Percentiles rank a stretch among this genome's conserved stretches.
Conservation (phyloP, 306 rosid genomes). For the Sindora glabra region DNA sequence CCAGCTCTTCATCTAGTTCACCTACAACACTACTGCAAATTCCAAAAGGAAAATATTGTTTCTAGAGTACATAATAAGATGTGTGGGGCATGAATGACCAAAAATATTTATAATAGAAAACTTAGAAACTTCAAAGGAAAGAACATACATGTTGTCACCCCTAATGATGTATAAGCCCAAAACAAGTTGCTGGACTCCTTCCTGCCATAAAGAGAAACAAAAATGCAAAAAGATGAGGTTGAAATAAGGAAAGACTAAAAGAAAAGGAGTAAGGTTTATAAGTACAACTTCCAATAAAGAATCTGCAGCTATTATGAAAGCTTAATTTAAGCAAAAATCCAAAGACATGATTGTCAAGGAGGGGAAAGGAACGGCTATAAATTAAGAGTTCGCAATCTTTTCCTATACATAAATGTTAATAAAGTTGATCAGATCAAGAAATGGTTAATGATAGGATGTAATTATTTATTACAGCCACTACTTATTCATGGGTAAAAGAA, state of each 20-base stretch:
- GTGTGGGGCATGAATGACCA: no score
- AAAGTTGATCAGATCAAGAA: no score
- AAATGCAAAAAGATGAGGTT: neutral
- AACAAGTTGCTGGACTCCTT: constrained; percentile 93
- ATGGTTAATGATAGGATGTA: neutral
- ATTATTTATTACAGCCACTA: no score
- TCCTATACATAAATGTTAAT: no score
- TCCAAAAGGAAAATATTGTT: neutral
- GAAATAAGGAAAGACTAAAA: neutral
- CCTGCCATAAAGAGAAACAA: constrained; percentile 49
- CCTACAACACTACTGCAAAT: constrained; percentile 91
- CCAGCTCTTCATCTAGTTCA: constrained; percentile 89
- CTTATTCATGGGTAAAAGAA: neutral
- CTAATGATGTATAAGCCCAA: constrained; percentile 86
- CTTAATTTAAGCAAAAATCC: neutral
- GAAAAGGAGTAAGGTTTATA: neutral
- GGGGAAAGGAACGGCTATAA: neutral
- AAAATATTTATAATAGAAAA: neutral
- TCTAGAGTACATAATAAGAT: neutral
- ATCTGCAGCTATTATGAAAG: neutral
- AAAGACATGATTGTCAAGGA: neutral
- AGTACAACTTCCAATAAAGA: neutral
- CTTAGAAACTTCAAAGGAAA: neutral
- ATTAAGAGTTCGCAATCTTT: neutral
- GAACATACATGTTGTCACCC: constrained; percentile 89